Evolutionary conservation across 2,329 filamentous ascomycete genomes (phyloP), one percentile per base, ranked within the genome.

Genomic region (Volutella citrinella): DNA sequence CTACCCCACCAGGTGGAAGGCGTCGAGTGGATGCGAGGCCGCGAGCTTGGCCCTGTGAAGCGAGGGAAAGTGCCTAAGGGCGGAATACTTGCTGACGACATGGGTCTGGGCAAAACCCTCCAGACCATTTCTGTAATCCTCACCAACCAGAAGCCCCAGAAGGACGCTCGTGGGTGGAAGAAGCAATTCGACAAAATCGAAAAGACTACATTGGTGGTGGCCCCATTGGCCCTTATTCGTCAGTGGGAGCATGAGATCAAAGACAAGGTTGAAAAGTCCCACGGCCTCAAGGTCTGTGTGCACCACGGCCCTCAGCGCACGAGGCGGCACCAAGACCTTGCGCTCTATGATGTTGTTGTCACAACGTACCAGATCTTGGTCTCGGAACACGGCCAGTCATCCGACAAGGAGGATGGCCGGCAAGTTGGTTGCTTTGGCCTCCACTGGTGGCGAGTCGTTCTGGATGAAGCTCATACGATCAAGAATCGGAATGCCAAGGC

Each of bases 401-500:
- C 77, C 24, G 77, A 77, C 28, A 70, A 68, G 4, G 70, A 72
- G 7, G 71, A 79, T 32, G 76, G 76, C 9, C 61, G 80, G 23
- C 84, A 90, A 54, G 78, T 82, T 32, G 91, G 90, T 10, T 91
- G 90, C 52, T 96, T 96, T 55, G 89, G 87, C 10, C 70, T 96
- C 6, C 81, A 91, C 53, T 98, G 93, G 93, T 97, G 93, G 67
- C 84, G 93, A 32, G 78, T 96, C 42, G 91, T 98, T 45, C 74
- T 98, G 3, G 93, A 98, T 45, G 93, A 98, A 66, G 93, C 93
- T 2, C 93, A 98, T 60, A 95, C 87, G 3, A 96, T 98, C 74
- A 98, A 98, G 68, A 98, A 98, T 57, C 83, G 91, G 44, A 95
- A 94, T 48, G 89, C 93, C 15, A 98, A 98, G 64, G 83, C 87